Evolutionary conservation across 2,329 filamentous ascomycete genomes (phyloP).

Genomic region (Claviceps lovelessii): DNA sequence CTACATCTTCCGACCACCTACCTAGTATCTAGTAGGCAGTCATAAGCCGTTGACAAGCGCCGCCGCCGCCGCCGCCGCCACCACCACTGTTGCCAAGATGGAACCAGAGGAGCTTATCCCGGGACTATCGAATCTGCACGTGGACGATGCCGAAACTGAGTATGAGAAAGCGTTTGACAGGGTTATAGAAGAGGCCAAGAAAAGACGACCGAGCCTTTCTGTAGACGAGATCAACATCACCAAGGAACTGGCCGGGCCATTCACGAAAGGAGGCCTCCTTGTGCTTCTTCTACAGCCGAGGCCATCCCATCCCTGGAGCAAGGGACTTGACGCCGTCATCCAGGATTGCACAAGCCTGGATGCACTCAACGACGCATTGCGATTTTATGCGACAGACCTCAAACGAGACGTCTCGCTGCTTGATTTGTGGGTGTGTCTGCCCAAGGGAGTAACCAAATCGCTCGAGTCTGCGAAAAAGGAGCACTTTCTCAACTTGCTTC

Average conservation of each 20-base stretch:
- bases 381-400: not conserved
- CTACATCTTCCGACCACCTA: too few relatives aligned
- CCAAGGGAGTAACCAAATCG: not conserved
- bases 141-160: not conserved
- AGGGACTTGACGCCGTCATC: not conserved
- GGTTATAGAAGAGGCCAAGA: not conserved
- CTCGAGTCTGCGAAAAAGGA: not conserved
- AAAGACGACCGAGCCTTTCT: not conserved
- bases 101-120: not conserved
- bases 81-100: too few relatives aligned
- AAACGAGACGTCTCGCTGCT: not conserved
- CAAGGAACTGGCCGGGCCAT: not conserved
- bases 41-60: too few relatives aligned
- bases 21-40: too few relatives aligned
- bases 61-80: too few relatives aligned
- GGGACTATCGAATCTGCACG: not conserved
- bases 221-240: not conserved
- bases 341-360: not conserved
- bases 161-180: not conserved
- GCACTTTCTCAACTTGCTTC: rapidly evolving
- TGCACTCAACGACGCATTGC: not conserved
- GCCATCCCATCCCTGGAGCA: not conserved
- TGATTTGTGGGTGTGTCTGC: not conserved
- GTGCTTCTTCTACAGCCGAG: not conserved
- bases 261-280: not conserved